Evolutionary conservation across 2,329 filamentous ascomycete species (phyloP).

Genomic region (Apiospora malaysiana): DNA sequence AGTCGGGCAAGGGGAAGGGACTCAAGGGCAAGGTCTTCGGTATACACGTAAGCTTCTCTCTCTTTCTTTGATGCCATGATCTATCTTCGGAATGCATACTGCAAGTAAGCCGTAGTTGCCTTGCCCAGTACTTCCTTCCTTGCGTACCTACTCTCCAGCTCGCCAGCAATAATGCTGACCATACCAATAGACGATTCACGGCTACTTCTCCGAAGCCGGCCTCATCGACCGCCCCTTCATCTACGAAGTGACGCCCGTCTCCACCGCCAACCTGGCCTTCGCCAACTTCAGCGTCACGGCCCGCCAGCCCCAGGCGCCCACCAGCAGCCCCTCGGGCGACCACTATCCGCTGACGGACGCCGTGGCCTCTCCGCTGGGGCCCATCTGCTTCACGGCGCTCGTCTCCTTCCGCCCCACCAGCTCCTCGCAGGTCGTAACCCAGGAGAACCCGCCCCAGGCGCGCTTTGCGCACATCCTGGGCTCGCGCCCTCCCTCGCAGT

Average conservation of each 20-base stretch:
- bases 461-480: slow-evolving; percentile 50
- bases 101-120: background rate
- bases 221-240: slow-evolving; percentile 57
- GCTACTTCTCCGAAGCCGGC: slow-evolving; percentile 58
- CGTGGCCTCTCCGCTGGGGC: slow-evolving; percentile 41
- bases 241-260: slow-evolving; percentile 53
- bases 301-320: slow-evolving; percentile 51
- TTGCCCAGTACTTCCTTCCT: slow-evolving; percentile 6
- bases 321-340: slow-evolving; percentile 40
- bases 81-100: background rate
- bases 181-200: slow-evolving; percentile 56
- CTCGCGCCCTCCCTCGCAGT: slow-evolving; percentile 44
- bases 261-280: slow-evolving; percentile 52
- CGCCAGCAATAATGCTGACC: slow-evolving; percentile 23
- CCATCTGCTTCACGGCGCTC: slow-evolving; percentile 56
- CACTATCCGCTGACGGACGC: slow-evolving; percentile 49
- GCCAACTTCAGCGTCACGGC: slow-evolving; percentile 56
- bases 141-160: slow-evolving; percentile 16
- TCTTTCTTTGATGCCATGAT: background rate
- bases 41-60: slow-evolving; percentile 47
- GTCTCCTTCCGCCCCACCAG: slow-evolving; percentile 57
- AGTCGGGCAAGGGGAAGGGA: slow-evolving; percentile 27
- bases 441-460: slow-evolving; percentile 48
- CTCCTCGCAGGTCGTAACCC: slow-evolving; percentile 43
- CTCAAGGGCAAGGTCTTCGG: slow-evolving; percentile 32